These are phyloP conservation scores for Cyclotella baltica DNA, from an alignment of 108 stramenopile genomes.

Conservation along the genomic window DNA sequence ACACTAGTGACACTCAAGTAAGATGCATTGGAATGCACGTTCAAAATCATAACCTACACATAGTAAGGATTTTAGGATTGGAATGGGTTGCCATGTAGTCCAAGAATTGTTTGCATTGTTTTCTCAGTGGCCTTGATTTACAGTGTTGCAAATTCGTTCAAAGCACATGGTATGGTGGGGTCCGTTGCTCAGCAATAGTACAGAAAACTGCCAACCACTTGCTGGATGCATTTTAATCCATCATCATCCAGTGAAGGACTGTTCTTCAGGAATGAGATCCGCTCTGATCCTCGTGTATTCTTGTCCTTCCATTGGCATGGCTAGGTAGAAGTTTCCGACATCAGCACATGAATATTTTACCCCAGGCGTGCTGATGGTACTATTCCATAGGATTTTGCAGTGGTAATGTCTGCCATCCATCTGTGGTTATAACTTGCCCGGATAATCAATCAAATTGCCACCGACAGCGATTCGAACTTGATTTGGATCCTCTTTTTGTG, in stretches of 20 bases:
- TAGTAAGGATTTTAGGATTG: background rate
- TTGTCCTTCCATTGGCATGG: constrained; percentile 43
- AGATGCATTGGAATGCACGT: background rate
- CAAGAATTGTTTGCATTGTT: background rate
- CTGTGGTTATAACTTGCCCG: constrained; percentile 20
- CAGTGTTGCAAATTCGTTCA: background rate
- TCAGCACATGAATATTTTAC: background rate
- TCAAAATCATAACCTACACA: background rate
- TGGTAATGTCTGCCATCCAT: background rate
- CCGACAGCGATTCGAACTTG: background rate
- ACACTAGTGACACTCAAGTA: background rate
- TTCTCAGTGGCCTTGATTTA: background rate
- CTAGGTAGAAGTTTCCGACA: constrained; percentile 42
- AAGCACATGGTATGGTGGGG: background rate
- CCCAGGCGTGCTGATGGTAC: constrained; percentile 39
- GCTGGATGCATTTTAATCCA: background rate
- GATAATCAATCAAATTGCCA: constrained; percentile 1
- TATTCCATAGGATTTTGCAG: constrained; percentile 11
- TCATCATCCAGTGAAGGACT: background rate
- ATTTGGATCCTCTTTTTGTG: background rate
- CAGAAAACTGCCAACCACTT: background rate
- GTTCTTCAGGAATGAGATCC: background rate
- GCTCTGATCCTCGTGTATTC: constrained; percentile 23
- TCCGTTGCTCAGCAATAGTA: background rate
- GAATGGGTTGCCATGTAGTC: background rate